phyloP scores from a whole-genome alignment of 2,329 filamentous ascomycete species.

The Orbilia javanica region DNA sequence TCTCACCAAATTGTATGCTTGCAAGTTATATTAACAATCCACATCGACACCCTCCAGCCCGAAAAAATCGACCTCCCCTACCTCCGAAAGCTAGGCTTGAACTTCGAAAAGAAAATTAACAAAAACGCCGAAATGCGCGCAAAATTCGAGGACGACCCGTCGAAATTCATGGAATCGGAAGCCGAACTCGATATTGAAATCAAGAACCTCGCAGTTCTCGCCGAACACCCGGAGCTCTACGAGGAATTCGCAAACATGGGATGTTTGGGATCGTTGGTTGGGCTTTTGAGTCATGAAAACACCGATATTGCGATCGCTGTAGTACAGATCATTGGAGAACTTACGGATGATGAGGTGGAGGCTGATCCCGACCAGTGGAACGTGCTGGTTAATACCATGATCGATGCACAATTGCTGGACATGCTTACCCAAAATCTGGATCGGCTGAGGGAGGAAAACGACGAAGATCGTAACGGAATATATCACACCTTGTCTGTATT shows the following conservation, averaged over 20 bases:
- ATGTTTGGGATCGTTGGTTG: conserved; percentile 79
- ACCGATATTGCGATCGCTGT: conserved; percentile 94
- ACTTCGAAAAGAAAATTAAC: conserved; percentile 89
- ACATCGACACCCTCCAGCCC: conserved; percentile 63
- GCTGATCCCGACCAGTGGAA: conserved; percentile 86
- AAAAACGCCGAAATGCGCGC: conserved; percentile 91
- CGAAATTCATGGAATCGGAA: conserved; percentile 78
- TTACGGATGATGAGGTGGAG: conserved; percentile 92
- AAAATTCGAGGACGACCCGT: conserved; percentile 82
- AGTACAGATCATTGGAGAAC: conserved; percentile 87
- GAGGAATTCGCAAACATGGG: conserved; percentile 81
- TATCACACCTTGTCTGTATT: conserved; percentile 82
- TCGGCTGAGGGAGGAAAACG: conserved; percentile 79
- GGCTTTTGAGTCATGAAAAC: conserved; percentile 91
- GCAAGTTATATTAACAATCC: background rate
- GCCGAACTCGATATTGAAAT: conserved; percentile 90
- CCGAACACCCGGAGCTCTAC: conserved; percentile 87
- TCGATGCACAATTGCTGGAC: conserved; percentile 78
- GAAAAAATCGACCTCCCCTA: conserved; percentile 87
- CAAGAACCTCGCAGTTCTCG: conserved; percentile 85
- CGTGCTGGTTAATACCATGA: conserved; percentile 75
- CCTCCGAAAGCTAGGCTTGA: conserved; percentile 83
- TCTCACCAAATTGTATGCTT: no score
- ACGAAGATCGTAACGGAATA: conserved; percentile 83
- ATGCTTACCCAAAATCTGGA: conserved; percentile 82